These are phyloP conservation scores for Lithospermum erythrorhizon DNA, from an alignment of 257 asterid genomes.

Conservation along the genomic window DNA sequence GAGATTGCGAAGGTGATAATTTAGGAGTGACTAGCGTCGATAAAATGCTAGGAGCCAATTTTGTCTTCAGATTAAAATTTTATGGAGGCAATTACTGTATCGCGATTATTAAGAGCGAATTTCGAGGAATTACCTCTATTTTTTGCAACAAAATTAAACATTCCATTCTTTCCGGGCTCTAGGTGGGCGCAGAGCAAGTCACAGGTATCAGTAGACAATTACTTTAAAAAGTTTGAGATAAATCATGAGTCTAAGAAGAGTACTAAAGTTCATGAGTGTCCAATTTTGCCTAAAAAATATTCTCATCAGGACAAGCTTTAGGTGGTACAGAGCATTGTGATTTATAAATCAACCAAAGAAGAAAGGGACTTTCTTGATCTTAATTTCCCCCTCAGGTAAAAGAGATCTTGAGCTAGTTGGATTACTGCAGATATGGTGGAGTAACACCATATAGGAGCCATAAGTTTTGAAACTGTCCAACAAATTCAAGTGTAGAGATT, in stretches of 20 bases:
- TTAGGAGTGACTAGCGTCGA: too few relatives aligned
- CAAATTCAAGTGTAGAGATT: too few relatives aligned
- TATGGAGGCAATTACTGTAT: too few relatives aligned
- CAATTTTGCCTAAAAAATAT: constrained; percentile 64
- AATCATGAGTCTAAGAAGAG: constrained; percentile 20
- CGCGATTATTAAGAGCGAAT: too few relatives aligned
- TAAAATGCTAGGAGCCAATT: too few relatives aligned
- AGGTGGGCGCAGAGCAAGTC: constrained; percentile 91
- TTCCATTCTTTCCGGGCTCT: constrained; percentile 78
- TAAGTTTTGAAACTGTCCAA: too few relatives aligned
- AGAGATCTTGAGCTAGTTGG: constrained; percentile 26
- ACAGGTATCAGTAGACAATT: too few relatives aligned
- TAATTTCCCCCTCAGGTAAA: constrained; percentile 73
- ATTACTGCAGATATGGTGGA: constrained; percentile 70
- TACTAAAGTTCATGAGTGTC: constrained; percentile 49
- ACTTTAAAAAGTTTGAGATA: neutral
- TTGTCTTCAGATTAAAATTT: too few relatives aligned
- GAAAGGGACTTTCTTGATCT: constrained; percentile 67
- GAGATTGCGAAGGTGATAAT: too few relatives aligned
- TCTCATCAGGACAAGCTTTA: constrained; percentile 79
- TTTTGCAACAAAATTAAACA: constrained; percentile 51
- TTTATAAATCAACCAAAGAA: constrained; percentile 25
- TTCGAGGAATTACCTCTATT: too few relatives aligned
- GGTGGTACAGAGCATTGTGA: constrained; percentile 44
- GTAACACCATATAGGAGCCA: too few relatives aligned